Percentiles rank a stretch among this genome's conserved stretches.
These are phyloP conservation scores for Naganishia sp. DNA, from an alignment of 1,284 basidiomycete genomes.

Conservation along the genomic window DNA sequence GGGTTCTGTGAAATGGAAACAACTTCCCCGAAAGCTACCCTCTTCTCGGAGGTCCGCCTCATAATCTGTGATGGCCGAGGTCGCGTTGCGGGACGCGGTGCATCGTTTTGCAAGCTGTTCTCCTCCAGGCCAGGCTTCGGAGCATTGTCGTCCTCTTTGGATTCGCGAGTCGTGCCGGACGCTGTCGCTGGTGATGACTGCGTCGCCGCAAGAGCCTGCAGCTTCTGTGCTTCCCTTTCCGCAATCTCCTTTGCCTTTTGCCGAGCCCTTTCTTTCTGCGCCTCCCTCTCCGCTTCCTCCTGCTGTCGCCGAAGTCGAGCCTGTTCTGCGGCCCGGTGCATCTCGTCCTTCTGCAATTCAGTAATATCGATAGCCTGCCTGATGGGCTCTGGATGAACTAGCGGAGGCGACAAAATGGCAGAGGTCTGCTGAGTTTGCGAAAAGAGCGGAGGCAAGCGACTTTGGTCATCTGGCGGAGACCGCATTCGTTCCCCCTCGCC, in stretches of 20 bases:
- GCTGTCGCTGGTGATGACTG: too few species aligned
- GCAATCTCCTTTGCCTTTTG: conserved; percentile 84
- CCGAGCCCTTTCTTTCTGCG: conserved; percentile 77
- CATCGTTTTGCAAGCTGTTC: neutral
- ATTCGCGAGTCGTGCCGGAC: too few species aligned
- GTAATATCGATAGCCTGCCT: conserved; percentile 39
- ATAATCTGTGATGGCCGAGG: conserved; percentile 35
- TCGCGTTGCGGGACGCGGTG: conserved; percentile 1
- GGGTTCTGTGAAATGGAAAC: neutral
- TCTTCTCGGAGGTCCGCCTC: conserved; percentile 32
- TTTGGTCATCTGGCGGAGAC: conserved; percentile 15
- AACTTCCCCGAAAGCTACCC: conserved; percentile 18
- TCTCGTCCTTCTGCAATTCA: conserved; percentile 73
- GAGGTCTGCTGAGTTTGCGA: conserved; percentile 9
- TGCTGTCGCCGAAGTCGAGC: conserved; percentile 70
- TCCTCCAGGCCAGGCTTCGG: neutral
- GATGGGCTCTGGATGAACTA: conserved; percentile 30
- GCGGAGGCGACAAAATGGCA: neutral
- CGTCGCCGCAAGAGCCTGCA: conserved; percentile 29
- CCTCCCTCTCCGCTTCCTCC: conserved; percentile 82
- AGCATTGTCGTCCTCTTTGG: too few species aligned
- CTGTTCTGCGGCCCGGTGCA: conserved; percentile 86
- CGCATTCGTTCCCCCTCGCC: neutral
- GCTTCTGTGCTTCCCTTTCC: conserved; percentile 55
- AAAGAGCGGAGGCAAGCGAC: conserved; percentile 10